Percentiles rank a stretch among this genome's conserved stretches.
Conservation (phyloP, 1,139 yeast genomes). For the Yamadazyma jaroonii region DNA sequence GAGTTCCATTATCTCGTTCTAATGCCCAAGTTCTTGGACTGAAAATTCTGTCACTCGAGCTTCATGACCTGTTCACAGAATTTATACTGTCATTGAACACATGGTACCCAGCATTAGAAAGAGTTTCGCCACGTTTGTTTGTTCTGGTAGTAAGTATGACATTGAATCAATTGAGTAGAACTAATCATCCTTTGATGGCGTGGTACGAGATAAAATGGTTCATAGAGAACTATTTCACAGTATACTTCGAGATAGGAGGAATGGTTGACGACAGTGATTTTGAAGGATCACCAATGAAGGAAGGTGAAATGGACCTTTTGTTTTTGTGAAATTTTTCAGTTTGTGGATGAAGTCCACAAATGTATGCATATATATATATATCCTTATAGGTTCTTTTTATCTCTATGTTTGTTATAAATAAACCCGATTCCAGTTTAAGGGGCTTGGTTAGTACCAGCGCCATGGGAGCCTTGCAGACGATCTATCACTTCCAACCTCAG, state of each 20-base stretch:
- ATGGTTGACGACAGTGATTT: constrained; percentile 38
- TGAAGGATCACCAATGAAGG: neutral
- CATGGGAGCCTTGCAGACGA: neutral
- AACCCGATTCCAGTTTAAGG: neutral
- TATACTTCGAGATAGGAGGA: constrained; percentile 72
- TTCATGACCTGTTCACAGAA: too few species aligned
- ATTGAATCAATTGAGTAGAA: too few species aligned
- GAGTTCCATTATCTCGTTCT: too few species aligned
- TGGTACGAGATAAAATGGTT: constrained; percentile 83
- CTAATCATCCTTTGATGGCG: constrained; percentile 54
- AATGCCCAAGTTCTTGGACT: too few species aligned
- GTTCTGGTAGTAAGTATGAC: too few species aligned
- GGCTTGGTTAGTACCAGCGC: neutral
- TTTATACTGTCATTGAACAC: neutral
- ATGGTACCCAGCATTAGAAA: neutral
- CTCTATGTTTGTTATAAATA: neutral
- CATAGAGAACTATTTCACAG: constrained; percentile 70
- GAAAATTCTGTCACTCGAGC: too few species aligned
- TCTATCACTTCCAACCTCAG: neutral
- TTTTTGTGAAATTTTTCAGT: too few species aligned
- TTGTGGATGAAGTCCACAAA: too few species aligned
- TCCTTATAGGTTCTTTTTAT: too few species aligned
- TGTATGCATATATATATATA: too few species aligned
- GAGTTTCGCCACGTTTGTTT: neutral
- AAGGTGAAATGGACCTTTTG: too few species aligned